Percentiles rank a stretch among this genome's conserved stretches.
Conservation (phyloP, 2,329 filamentous ascomycete species). For the Colletotrichum costaricense region DNA sequence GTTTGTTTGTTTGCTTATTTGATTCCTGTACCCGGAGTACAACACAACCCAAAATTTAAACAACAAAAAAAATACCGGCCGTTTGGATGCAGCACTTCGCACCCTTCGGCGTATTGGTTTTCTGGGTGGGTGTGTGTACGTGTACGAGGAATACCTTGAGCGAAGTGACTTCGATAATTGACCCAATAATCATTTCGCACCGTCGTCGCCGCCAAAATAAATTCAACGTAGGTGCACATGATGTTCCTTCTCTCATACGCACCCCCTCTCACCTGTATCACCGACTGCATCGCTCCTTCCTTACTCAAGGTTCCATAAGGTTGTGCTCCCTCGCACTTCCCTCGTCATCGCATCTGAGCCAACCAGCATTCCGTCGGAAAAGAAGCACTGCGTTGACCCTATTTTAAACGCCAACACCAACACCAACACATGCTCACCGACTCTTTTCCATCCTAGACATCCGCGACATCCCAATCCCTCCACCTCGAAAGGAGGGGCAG, state of each 20-base stretch:
- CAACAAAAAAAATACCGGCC: no score
- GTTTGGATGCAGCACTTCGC: no score
- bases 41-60: not conserved
- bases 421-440: not conserved
- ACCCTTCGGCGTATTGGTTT: no score
- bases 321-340: not conserved
- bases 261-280: not conserved
- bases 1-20: not conserved
- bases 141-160: no score
- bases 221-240: no score
- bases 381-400: not conserved
- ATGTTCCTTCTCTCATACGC: no score
- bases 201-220: not conserved
- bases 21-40: no score
- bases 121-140: no score
- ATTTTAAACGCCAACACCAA: not conserved
- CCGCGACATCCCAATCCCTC: no score
- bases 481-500: no score
- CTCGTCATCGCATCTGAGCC: not conserved
- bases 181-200: not conserved
- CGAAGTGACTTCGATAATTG: no score
- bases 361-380: not conserved
- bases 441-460: not conserved
- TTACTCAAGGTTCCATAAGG: not conserved
- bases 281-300: not conserved